Evolutionary conservation across 805 yeast genomes (phyloP), one percentile per base, ranked within the genome.

Genomic region (Yarrowia porcina): DNA sequence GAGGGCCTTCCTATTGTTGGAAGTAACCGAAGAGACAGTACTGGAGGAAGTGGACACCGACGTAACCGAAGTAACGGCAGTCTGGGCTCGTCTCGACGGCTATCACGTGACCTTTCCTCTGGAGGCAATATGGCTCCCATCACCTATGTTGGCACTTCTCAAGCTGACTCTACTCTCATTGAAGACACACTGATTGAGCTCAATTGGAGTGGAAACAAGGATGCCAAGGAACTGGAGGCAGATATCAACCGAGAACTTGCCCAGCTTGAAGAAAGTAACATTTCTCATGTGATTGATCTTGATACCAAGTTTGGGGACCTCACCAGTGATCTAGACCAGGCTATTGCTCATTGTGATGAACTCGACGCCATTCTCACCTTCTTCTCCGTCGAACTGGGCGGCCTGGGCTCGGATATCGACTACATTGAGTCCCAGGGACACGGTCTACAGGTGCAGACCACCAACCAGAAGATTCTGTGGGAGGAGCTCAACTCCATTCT

Each of bases 381-480:
- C 32, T 84, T 84, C 66, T 78, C 83, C 15, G 85, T 86, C 66
- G 89, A 86, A 65, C 73, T 87, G 54, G 79, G 85, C 13, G 80
- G 85, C 2, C 82, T 90, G 36, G 81, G 85, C 13, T 83, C 83
- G 3, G 93, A 88, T 65, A 83, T 92, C 57, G 81, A 82, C 49
- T 82, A 80, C 59, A 84, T 91, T 42, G 96, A 90, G 70, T 78
- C 79, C 35, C 88, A 87, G 70, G 85, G 92, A 2, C 84, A 87
- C 68, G 96, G 96, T 54, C 74, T 90, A 17, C 97, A 92, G 73
- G 87, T 92, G 7, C 86, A 86, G 67, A 83, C 93, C 5, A 85
- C 89, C 45, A 92, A 92, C 74, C 89, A 88, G 72, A 89, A 89
- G 69, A 72, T 80, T n/a, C 76, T 91, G 23, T 87, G 85, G 79